Evolutionary conservation across 108 stramenopile genomes (phyloP), one percentile per base, ranked within the genome.

Genomic region (Nitzschia sp.): DNA sequence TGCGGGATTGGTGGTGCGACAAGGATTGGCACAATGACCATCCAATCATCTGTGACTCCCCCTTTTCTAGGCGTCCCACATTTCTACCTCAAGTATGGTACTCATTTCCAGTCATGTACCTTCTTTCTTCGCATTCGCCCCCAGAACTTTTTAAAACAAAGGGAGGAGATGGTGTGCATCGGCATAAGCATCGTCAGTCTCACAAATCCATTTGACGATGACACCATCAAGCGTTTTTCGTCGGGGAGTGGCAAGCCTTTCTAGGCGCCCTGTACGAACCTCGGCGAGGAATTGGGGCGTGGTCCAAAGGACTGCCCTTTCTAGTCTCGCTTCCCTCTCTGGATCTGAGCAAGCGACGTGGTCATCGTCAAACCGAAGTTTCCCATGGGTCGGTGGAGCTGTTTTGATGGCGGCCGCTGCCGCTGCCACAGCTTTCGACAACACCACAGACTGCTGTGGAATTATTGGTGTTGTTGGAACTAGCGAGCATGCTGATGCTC

Each of bases 381-480:
- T 21, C 9, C 54, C 46, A 2, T 25, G 15, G 28, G 5, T 32
- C 21, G 46, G 28, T 26, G 66, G 18, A 23, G 59, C 96, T 92
- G 23, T 95, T 94, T 78, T 92, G 82, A n/a, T 95, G 8, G 11
- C 58, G 24, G 58, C 68, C 3, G 58, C 46, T 13, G 58, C 24
- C 25, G 68, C 42, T 46, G n/a, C 19, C 3, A 30, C 68, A 13
- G 11, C 25, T 19, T 26, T 25, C 8, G 38, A 31, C 31, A 42
- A 71, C 0, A 56, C 25, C 19, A 70, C 82, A 17, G 70, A 78
- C 56, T 83, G 76, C 49, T 83, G 82, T 71, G 82, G 81, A 36
- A 82, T 82, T 42, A 62, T 78, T 42, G 77, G 73, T 45, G 71
- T 79, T 29, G 75, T 85, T 26, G 75, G 69, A 6, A 72, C 75